Evolutionary conservation across 202 grass and related monocot genomes (phyloP), one percentile per base, ranked within the genome.

Genomic region (Brachypodium distachyon): DNA sequence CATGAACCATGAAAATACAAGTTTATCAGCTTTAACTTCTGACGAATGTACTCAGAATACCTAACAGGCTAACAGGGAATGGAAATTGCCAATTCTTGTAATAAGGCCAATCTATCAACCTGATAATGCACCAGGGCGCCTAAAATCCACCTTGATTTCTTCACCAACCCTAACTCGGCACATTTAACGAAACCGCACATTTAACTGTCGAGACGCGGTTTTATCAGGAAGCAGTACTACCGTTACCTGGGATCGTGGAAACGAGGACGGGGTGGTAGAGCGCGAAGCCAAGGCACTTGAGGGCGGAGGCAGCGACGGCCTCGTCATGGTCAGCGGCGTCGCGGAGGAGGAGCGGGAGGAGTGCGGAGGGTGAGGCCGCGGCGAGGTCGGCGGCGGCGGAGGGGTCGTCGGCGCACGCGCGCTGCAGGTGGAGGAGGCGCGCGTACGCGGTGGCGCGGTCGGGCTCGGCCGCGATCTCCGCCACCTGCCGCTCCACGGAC

Each of bases 281-380:
- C 60, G 81, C 70, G 76, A 97, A 97, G 29, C 91, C 94, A 18
- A 97, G 84, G 84, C 88, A 93, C 76, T 89, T 97, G 67, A 97
- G 74, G 22, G 91, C 84, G 33, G 85, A 72, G 41, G 61, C 74
- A 9, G 88, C 77, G 3, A 90, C 85, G 49, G 38, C 65, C 72
- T 97, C 91, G 68, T 93, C 91, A 78, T 76, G 23, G 31, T 32
- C 46, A 1, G 40, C 73, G 12, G 61, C 81, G 19, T 93, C 91
- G 54, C 53, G 75, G 19, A 97, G 76, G 61, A 97, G 86, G 73
- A 84, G 47, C 31, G 81, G 84, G 43, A 97, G 70, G 28, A 97
- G 81, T 8, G 68, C 5, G 17, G 83, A 70, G 23, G 86, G 86
- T n/a, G 81, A 86, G 36, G 76, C 70, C 21, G 78, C 60, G 5